Conservation (phyloP, 805 yeast species). For the Lipomyces starkeyi region DNA sequence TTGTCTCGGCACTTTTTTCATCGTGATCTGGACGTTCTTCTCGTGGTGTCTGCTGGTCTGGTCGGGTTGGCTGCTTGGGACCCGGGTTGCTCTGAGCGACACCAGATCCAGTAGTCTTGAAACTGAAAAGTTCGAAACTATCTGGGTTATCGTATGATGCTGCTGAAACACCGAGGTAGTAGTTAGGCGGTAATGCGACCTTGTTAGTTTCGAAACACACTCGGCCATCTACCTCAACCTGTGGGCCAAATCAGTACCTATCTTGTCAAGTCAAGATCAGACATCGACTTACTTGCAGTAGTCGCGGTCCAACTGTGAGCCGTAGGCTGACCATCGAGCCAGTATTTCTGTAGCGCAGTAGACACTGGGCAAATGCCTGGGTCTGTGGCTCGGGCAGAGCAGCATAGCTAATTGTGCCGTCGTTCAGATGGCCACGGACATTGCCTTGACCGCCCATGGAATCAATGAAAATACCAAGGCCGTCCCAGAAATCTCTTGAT, state of each 20-base stretch:
- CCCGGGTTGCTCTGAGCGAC: slow-evolving; percentile 6
- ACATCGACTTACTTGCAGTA: slow-evolving; percentile 36
- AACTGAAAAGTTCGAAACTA: slow-evolving; percentile 31
- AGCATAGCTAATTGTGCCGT: slow-evolving; percentile 45
- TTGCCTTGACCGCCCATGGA: slow-evolving; percentile 43
- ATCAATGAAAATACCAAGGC: slow-evolving; percentile 50
- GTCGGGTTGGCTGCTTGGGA: background rate
- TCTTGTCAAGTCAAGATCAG: no score
- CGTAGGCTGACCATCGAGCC: slow-evolving; percentile 43
- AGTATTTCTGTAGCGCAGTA: slow-evolving; percentile 47
- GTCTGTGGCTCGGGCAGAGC: slow-evolving; percentile 39
- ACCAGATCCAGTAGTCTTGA: slow-evolving; percentile 32
- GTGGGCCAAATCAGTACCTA: background rate
- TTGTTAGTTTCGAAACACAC: slow-evolving; percentile 46
- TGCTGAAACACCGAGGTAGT: slow-evolving; percentile 48
- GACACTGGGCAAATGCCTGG: slow-evolving; percentile 48
- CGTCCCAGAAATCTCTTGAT: slow-evolving; percentile 49
- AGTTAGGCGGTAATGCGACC: slow-evolving; percentile 45
- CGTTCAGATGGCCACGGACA: slow-evolving; percentile 50
- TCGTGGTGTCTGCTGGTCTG: background rate
- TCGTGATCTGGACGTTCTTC: slow-evolving; percentile 2
- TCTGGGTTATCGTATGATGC: slow-evolving; percentile 37
- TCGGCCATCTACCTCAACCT: slow-evolving; percentile 49
- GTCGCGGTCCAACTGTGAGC: slow-evolving; percentile 44
- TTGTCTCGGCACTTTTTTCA: background rate